Percentiles rank a stretch among this genome's conserved stretches.
phyloP scores from a whole-genome alignment of 148 eudicot genomes.

The Pharnaceum exiguum region DNA sequence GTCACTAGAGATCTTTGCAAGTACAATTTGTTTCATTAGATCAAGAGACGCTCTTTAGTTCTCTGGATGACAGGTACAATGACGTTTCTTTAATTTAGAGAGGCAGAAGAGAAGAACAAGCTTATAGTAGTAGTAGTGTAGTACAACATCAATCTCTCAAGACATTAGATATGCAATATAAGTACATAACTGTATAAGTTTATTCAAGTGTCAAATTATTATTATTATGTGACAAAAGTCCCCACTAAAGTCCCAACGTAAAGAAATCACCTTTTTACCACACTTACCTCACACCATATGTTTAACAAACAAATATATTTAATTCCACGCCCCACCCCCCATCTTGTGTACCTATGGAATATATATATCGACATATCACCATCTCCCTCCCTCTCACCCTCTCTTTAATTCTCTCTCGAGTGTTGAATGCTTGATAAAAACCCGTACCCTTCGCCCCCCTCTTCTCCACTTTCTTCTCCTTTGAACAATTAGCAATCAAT shows the following conservation, averaged over 20 bases:
- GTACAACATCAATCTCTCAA: no score
- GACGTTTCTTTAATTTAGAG: no score
- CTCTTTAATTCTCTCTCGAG: conserved; percentile 7
- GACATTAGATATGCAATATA: no score
- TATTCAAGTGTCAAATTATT: no score
- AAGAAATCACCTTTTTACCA: conserved; percentile 18
- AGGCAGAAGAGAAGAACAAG: no score
- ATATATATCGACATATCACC: conserved; percentile 22
- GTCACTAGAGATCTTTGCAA: no score
- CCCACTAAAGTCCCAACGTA: conserved; percentile 15
- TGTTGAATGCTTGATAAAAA: conserved; percentile 33
- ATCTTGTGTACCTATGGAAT: conserved; percentile 11
- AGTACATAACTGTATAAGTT: no score
- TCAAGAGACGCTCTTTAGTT: no score
- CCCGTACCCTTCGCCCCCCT: conserved; percentile 38
- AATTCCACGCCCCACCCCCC: neutral
- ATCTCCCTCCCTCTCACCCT: conserved; percentile 18
- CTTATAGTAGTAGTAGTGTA: no score
- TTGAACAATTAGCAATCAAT: conserved; percentile 6
- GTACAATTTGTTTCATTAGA: no score
- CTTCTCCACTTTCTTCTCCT: conserved; percentile 18
- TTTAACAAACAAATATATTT: conserved; percentile 3
- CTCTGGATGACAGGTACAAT: no score
- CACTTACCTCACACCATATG: conserved; percentile 27
- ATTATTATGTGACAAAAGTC: neutral